Conservation (phyloP, 768 basidiomycete species). For the Xanthoconium stramineum region DNA sequence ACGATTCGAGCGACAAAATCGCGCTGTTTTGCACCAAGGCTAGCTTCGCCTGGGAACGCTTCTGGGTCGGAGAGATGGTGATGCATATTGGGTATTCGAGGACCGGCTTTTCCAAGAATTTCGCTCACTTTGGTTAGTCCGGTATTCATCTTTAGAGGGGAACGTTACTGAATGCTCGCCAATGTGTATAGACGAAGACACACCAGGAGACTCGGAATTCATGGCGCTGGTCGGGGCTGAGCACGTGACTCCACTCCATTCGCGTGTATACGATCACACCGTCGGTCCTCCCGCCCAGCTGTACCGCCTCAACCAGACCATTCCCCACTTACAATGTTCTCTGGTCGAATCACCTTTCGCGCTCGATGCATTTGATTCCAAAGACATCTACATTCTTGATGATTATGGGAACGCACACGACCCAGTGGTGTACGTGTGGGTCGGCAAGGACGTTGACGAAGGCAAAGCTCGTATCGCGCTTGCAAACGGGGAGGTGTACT, state of each 20-base stretch:
- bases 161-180: background rate
- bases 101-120: constrained; percentile 35
- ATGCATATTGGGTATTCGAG: constrained; percentile 37
- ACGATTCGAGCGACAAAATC: constrained; percentile 53
- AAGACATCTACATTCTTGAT: constrained; percentile 54
- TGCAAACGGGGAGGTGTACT: constrained; percentile 51
- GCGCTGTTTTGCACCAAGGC: constrained; percentile 57
- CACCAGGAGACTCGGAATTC: constrained; percentile 44
- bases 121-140: constrained; percentile 44
- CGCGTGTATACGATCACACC: constrained; percentile 3
- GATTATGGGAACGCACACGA: constrained; percentile 28
- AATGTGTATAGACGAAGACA: constrained; percentile 47
- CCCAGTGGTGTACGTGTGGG: constrained; percentile 57
- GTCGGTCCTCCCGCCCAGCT: constrained; percentile 25
- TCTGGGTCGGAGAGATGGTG: constrained; percentile 59
- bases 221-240: constrained; percentile 43
- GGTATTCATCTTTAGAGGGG: background rate
- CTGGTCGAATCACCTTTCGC: constrained; percentile 26
- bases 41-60: constrained; percentile 42
- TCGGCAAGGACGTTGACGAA: constrained; percentile 46
- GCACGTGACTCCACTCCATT: constrained; percentile 14
- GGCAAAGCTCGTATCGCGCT: constrained; percentile 49
- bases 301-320: constrained; percentile 45
- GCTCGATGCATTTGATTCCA: constrained; percentile 38
- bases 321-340: constrained; percentile 39